Conservation (phyloP, 1,284 basidiomycete species). For the Sparassis latifolia region DNA sequence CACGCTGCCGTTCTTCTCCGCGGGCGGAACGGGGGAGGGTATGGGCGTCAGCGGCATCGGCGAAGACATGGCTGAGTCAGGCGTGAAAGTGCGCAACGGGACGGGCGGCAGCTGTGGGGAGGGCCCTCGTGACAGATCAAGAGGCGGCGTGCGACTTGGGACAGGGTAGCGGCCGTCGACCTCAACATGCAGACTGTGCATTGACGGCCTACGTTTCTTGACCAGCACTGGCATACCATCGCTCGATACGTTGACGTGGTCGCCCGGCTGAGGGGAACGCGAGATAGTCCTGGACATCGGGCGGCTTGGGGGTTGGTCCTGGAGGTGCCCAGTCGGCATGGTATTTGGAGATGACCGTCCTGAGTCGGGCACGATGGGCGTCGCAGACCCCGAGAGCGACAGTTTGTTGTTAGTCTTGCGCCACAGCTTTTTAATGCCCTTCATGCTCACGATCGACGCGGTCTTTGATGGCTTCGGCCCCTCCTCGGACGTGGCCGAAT, state of each 20-base stretch:
- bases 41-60: conserved; percentile 21
- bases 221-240: conserved; percentile 10
- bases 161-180: conserved; percentile 61
- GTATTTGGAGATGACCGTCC: conserved; percentile 24
- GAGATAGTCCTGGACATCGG: conserved; percentile 18
- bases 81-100: conserved; percentile 9
- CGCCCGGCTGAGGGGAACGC: conserved; percentile 16
- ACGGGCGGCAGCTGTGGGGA: conserved; percentile 24
- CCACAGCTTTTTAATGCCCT: conserved; percentile 67
- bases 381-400: conserved; percentile 20
- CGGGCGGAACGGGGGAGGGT: conserved; percentile 16
- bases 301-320: conserved; percentile 8
- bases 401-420: conserved; percentile 56
- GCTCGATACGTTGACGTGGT: conserved; percentile 10
- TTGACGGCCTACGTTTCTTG: conserved; percentile 18
- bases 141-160: conserved; percentile 6
- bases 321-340: conserved; percentile 4
- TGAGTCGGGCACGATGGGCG: conserved; percentile 17
- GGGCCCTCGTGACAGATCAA: conserved; percentile 9
- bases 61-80: conserved; percentile 12
- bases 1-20: conserved; percentile 21
- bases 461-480: conserved; percentile 13
- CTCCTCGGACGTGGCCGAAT: conserved; percentile 50
- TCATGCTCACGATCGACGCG: conserved; percentile 53
- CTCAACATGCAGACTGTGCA: conserved; percentile 52